Evolutionary conservation across 768 basidiomycete genomes (phyloP).

Genomic region (Kwoniella pini): DNA sequence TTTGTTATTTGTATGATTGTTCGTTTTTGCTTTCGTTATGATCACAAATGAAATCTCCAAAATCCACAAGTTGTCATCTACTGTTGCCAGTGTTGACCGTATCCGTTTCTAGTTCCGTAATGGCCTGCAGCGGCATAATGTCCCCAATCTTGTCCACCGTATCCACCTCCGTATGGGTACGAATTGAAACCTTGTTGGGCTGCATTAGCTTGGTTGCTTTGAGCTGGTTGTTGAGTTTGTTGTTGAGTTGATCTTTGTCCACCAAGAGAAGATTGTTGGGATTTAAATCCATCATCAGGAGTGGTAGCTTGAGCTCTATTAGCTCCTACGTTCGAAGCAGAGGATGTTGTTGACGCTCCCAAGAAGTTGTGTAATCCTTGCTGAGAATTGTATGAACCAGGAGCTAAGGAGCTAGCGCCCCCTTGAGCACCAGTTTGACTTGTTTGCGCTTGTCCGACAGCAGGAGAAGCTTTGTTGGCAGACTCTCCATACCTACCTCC

Average conservation of each 20-base stretch:
- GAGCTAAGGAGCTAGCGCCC: slow-evolving; percentile 9
- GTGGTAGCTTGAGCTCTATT: slow-evolving; percentile 24
- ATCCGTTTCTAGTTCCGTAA: slow-evolving; percentile 36
- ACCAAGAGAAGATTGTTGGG: neutral
- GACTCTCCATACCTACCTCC: slow-evolving; percentile 44
- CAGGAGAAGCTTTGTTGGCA: slow-evolving; percentile 12
- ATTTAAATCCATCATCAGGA: slow-evolving; percentile 42
- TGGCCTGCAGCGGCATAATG: slow-evolving; percentile 36
- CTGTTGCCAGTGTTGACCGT: slow-evolving; percentile 40
- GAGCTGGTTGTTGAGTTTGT: slow-evolving; percentile 1
- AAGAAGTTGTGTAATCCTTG: slow-evolving; percentile 41
- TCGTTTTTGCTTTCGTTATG: neutral
- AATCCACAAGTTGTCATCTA: neutral
- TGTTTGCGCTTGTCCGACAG: slow-evolving; percentile 1
- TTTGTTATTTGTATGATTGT: too few relatives aligned
- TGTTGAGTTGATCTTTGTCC: slow-evolving; percentile 1
- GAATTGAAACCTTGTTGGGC: slow-evolving; percentile 21
- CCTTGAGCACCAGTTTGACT: slow-evolving; percentile 1
- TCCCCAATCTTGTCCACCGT: slow-evolving; percentile 46
- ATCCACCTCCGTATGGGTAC: slow-evolving; percentile 42
- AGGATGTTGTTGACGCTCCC: slow-evolving; percentile 30
- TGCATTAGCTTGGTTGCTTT: slow-evolving; percentile 14
- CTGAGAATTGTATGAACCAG: slow-evolving; percentile 22
- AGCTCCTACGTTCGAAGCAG: slow-evolving; percentile 7
- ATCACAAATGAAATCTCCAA: neutral